Percentiles rank a stretch among this genome's conserved stretches.
Evolutionary conservation across 495 filamentous ascomycete genomes (phyloP).

Genomic region (Aspergillus biplanus): DNA sequence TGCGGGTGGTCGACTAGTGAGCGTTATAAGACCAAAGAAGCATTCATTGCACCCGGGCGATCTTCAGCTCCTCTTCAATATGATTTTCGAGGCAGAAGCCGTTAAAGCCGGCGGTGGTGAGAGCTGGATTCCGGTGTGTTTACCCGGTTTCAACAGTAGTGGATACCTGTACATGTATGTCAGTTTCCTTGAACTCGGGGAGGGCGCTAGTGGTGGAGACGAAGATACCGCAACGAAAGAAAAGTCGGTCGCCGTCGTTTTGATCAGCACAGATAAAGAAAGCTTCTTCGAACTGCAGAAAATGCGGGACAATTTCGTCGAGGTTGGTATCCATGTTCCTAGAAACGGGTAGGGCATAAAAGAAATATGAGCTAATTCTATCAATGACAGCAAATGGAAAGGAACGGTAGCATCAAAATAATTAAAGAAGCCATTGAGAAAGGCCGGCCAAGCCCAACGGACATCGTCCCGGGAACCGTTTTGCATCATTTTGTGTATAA

Average conservation of each 20-base stretch:
- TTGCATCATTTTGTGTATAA: slow-evolving; percentile 95
- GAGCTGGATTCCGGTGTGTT: slow-evolving; percentile 95
- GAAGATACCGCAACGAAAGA: slow-evolving; percentile 53
- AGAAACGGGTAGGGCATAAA: neutral
- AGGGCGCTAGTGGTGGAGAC: slow-evolving; percentile 32
- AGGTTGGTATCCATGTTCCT: slow-evolving; percentile 39
- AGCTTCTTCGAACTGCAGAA: slow-evolving; percentile 85
- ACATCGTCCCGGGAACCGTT: slow-evolving; percentile 78
- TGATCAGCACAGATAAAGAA: slow-evolving; percentile 92
- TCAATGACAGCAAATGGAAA: slow-evolving; percentile 61
- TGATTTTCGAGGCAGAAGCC: slow-evolving; percentile 94
- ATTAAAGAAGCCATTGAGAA: slow-evolving; percentile 72
- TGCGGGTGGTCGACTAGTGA: slow-evolving; percentile 91
- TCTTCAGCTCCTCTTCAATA: slow-evolving; percentile 95
- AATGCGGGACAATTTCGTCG: slow-evolving; percentile 81
- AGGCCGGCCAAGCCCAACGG: slow-evolving; percentile 69
- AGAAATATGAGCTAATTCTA: slow-evolving; percentile 3
- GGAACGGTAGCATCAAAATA: slow-evolving; percentile 71
- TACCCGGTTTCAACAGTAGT: slow-evolving; percentile 95
- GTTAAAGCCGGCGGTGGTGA: slow-evolving; percentile 90
- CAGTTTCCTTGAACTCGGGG: slow-evolving; percentile 71
- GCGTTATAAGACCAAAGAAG: slow-evolving; percentile 89
- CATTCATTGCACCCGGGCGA: slow-evolving; percentile 96
- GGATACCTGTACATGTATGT: slow-evolving; percentile 99
- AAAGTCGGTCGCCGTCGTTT: slow-evolving; percentile 84